Evolutionary conservation across 2,329 filamentous ascomycete species (phyloP).

Genomic region (Xylariaceae sp.): DNA sequence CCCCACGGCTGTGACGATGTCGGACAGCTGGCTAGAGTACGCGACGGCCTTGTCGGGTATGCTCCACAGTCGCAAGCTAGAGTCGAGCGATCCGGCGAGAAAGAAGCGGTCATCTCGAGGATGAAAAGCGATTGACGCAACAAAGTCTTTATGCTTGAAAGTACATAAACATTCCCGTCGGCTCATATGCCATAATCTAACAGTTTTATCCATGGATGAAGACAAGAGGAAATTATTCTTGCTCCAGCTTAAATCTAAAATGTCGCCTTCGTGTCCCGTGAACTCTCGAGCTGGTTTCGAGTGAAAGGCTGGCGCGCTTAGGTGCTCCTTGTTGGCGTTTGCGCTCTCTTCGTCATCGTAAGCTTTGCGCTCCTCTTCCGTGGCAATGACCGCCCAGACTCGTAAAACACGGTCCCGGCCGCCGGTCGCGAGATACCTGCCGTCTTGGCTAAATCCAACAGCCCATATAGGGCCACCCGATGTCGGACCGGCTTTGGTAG

Average conservation of each 20-base stretch:
- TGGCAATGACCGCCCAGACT: constrained; percentile 84
- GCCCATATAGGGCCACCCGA: constrained; percentile 78
- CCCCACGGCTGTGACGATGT: constrained; percentile 89
- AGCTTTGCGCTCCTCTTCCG: constrained; percentile 68
- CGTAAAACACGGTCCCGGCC: constrained; percentile 83
- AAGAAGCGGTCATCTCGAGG: constrained; percentile 96
- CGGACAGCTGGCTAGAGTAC: constrained; percentile 69
- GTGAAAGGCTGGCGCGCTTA: constrained; percentile 88
- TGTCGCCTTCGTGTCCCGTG: constrained; percentile 74
- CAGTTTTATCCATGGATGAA: constrained; percentile 97
- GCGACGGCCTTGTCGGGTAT: constrained; percentile 95
- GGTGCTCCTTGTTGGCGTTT: constrained; percentile 47
- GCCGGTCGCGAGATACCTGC: constrained; percentile 84
- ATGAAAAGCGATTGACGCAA: constrained; percentile 92
- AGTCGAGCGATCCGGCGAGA: constrained; percentile 85
- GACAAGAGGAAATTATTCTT: constrained; percentile 98
- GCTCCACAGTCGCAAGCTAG: constrained; percentile 86
- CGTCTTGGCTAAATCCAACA: constrained; percentile 87
- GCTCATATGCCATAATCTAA: constrained; percentile 87
- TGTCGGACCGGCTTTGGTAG: constrained; percentile 37
- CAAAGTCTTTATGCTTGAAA: constrained; percentile 92
- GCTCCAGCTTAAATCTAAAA: constrained; percentile 94
- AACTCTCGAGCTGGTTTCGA: constrained; percentile 76
- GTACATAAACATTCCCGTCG: constrained; percentile 82
- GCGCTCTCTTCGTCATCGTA: constrained; percentile 65